Base-by-base conservation (phyloP, 257 asterid genomes). In the Ballota nigra region DNA sequence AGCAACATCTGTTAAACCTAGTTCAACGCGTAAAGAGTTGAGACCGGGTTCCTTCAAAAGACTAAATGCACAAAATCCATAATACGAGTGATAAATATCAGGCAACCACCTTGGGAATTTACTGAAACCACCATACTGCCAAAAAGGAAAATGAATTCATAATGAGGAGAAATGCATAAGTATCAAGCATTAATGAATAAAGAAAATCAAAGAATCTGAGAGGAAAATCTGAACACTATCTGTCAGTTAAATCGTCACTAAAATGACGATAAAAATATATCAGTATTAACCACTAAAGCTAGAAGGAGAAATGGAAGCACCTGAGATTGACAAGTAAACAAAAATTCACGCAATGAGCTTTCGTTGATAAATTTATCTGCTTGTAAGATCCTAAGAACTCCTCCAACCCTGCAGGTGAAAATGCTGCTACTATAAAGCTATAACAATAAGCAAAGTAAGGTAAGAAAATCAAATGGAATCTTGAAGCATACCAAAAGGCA, bases 71-170 rank as follows among this genome's bases (percentile, higher is more conserved):
- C 94, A 88, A 74, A 89, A 82, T 57, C 97, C 97, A 55, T 95
- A 92, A 58, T 83, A 92, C 12, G 97, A 83, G 77, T 92, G 98
- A 75, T 92, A 95, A 59, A 95, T 82, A 88, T 95, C 99, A 18
- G 99, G 99, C 52, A 82, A 76, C 81, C 73, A 29, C 68, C 84
- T 69, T 0, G 97, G 96, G 82, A 83, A 87, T 82, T 95, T 95
- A 71, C 99, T 86, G 86, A 92, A 92, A 67, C 99, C 99, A 62
- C 99, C 99, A 60, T 77, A 88, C 99, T 95, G 92, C 40, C 62
- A n/a, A 72, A 68, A 75, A 62, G 26, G 67, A 86, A 63, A 43
- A 33, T n/a, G 18, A 72, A 51, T 4, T n/a, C 43, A 28, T 9
- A 12, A 53, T 69, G 19, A 75, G 26, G 64, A 15, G 51, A 26